A percentile compares a stretch with the other conserved stretches of the same genome.
phyloP scores from a whole-genome alignment of 768 basidiomycete genomes.

The Tylopilus vinaceipallidus region DNA sequence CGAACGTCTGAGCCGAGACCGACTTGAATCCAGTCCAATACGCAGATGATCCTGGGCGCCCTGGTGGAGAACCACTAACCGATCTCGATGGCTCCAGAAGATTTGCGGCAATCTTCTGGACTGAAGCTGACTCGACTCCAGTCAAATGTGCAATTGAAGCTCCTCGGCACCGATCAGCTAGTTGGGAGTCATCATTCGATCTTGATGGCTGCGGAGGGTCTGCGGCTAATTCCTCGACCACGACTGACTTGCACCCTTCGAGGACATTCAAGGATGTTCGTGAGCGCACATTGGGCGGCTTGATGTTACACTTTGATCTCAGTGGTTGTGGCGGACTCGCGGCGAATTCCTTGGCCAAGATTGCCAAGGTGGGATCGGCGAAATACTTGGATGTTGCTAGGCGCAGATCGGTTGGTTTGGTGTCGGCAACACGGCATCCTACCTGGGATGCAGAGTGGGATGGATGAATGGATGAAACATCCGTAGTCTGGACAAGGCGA shows the following conservation, averaged over 20 bases:
- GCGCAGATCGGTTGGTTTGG: neutral
- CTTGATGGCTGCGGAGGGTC: neutral
- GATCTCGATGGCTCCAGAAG: neutral
- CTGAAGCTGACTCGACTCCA: neutral
- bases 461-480: constrained; percentile 37
- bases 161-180: neutral
- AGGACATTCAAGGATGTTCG: constrained; percentile 9
- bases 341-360: neutral
- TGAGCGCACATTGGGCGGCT: constrained; percentile 8
- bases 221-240: neutral
- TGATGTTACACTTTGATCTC: neutral
- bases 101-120: neutral
- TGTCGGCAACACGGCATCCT: constrained; percentile 16
- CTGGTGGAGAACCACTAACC: too few species aligned
- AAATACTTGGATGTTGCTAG: constrained; percentile 15
- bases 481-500: neutral
- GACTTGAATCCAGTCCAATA: constrained; percentile 6
- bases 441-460: constrained; percentile 60
- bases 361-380: neutral
- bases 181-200: constrained; percentile 1
- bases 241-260: neutral
- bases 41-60: neutral
- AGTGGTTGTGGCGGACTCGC: neutral
- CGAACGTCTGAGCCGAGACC: neutral
- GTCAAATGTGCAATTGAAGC: constrained; percentile 4